Percentiles rank a stretch among this genome's conserved stretches.
These are phyloP conservation scores for Lasiodiplodia citricola DNA, from an alignment of 2,329 filamentous ascomycete species.

Conservation along the genomic window DNA sequence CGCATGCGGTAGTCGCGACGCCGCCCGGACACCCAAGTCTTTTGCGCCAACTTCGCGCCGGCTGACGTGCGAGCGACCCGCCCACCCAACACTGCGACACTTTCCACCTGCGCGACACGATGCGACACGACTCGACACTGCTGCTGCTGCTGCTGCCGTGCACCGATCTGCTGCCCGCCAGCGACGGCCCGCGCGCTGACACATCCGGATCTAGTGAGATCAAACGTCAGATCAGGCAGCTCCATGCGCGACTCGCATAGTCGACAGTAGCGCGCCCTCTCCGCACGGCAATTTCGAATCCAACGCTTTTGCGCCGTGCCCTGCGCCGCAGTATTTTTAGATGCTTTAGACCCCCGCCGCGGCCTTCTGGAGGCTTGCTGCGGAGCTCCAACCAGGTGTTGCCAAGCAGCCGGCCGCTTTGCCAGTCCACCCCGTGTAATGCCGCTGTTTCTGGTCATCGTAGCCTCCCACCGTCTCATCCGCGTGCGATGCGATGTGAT, in stretches of 20 bases:
- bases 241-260: not conserved
- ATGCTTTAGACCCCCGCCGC: not conserved
- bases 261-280: not conserved
- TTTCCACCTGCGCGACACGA: no score
- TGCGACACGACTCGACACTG: no score
- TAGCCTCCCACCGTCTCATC: no score
- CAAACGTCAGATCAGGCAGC: not conserved
- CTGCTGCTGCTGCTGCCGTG: not conserved
- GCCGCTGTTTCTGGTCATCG: no score
- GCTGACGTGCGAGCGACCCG: constrained; percentile 2
- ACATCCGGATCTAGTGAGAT: not conserved
- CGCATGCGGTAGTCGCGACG: constrained; percentile 12
- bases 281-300: constrained; percentile 2
- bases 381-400: not conserved
- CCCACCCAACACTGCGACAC: not conserved
- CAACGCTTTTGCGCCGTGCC: not conserved
- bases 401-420: not conserved
- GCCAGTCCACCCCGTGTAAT: no score
- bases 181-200: no score
- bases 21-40: not conserved
- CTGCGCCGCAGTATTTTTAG: constrained; percentile 12
- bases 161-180: not conserved
- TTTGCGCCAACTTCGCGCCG: not conserved
- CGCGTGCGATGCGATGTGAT: no score
- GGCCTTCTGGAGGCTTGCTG: not conserved